Conservation (phyloP, 768 basidiomycete genomes). For the Neoboletus brunneissimus region DNA sequence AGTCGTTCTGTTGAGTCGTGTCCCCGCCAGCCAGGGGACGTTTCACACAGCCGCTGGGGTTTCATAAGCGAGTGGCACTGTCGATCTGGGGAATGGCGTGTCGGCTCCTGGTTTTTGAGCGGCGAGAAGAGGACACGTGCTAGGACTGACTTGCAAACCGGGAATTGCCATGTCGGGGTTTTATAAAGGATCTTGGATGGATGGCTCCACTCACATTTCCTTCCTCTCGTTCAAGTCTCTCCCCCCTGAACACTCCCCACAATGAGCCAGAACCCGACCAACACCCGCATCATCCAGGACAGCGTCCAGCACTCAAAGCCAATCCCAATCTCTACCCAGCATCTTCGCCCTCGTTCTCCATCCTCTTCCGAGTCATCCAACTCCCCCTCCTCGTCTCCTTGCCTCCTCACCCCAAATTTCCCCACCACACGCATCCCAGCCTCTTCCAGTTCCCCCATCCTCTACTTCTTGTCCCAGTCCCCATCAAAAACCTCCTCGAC, state of each 20-base stretch:
- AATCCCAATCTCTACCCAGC: constrained; percentile 53
- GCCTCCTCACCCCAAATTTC: constrained; percentile 48
- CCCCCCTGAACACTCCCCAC: constrained; percentile 1
- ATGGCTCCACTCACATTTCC: not conserved
- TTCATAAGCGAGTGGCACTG: not conserved
- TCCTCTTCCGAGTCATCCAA: constrained; percentile 63
- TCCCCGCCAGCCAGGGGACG: not conserved
- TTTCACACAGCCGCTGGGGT: constrained; percentile 1
- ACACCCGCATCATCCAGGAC: constrained; percentile 17
- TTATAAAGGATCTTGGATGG: constrained; percentile 12
- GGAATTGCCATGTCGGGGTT: constrained; percentile 30
- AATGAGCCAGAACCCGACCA: constrained; percentile 16
- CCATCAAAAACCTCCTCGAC: constrained; percentile 52
- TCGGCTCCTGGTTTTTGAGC: constrained; percentile 3
- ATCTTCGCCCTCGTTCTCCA: constrained; percentile 53
- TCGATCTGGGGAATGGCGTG: constrained; percentile 14
- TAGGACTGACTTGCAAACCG: constrained; percentile 14
- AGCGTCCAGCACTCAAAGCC: constrained; percentile 56
- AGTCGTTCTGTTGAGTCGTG: not conserved
- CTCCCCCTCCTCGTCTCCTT: constrained; percentile 52
- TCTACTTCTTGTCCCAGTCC: constrained; percentile 64
- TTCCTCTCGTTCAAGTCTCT: not conserved
- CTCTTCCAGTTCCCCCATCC: constrained; percentile 66
- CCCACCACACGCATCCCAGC: constrained; percentile 43
- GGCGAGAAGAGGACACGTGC: constrained; percentile 19